phyloP scores from a whole-genome alignment of 2,329 filamentous ascomycete genomes.

The Eutypa lata region DNA sequence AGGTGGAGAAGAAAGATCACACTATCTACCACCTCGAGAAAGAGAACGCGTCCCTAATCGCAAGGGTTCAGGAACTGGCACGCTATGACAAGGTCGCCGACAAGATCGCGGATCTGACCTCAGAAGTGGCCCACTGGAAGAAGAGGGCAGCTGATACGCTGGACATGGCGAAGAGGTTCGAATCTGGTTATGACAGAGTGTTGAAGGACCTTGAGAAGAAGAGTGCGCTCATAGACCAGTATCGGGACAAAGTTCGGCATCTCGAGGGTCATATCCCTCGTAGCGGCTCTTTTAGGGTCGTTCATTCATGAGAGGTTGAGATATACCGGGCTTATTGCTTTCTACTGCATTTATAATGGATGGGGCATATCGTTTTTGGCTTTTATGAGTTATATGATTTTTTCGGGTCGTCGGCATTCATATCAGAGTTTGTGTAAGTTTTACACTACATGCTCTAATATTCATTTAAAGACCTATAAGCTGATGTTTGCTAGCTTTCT shows the following conservation, averaged over 20 bases:
- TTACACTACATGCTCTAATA: too few relatives aligned
- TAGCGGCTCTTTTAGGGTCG: not conserved
- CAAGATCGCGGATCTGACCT: slow-evolving; percentile 3
- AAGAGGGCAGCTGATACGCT: slow-evolving; percentile 2
- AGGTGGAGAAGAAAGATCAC: slow-evolving; percentile 13
- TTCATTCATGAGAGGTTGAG: too few relatives aligned
- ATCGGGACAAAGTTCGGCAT: not conserved
- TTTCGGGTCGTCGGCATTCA: too few relatives aligned
- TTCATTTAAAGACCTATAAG: too few relatives aligned
- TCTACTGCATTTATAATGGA: not conserved
- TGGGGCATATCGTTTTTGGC: too few relatives aligned
- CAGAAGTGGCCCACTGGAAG: slow-evolving; percentile 2
- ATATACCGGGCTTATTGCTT: not conserved
- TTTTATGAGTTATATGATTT: too few relatives aligned
- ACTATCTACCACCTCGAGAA: slow-evolving; percentile 10
- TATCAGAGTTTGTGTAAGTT: too few relatives aligned
- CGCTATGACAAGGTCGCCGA: slow-evolving; percentile 5
- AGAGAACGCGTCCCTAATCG: slow-evolving; percentile 10
- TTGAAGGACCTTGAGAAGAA: not conserved
- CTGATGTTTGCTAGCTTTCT: too few relatives aligned
- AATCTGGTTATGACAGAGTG: slow-evolving; percentile 4
- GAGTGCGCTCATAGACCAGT: not conserved
- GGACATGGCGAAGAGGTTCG: slow-evolving; percentile 8
- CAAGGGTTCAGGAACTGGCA: slow-evolving; percentile 15
- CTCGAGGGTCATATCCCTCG: not conserved